Base-by-base conservation (phyloP, 495 filamentous ascomycete species). In the Penicillium crystallinum region DNA sequence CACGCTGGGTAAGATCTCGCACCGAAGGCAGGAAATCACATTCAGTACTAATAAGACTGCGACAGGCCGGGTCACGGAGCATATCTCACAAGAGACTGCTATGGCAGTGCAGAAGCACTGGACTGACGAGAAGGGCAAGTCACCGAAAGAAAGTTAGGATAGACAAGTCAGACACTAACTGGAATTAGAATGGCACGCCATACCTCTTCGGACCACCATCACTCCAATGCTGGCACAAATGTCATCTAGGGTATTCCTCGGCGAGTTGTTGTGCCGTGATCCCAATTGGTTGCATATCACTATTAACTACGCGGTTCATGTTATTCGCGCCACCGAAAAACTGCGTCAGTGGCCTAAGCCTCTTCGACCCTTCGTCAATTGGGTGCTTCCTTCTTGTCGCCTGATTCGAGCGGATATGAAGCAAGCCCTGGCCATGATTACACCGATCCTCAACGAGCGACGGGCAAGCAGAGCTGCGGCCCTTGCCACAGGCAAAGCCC, bases 221-320 rank as follows among this genome's bases (percentile, higher is more conserved):
- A 48, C 49, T 3, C 29, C 44, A 11, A 69, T 81, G 6, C 72
- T 84, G 6, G 77, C 77, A 19, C 71, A 67, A 10, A 58, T 79
- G 12, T 77, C 79, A 0, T 75, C 77, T 29, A 61, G 74, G 10
- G 60, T 78, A 6, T 82, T 82, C 40, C 69, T 81, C 41, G 80
- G 79, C 15, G 47, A 61, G 0, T 63, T 73, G n/a, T 48, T 81
- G 11, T 77, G 75, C 49, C 70, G 74, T 10, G 60, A 75, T 7
- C 69, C 74, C 39, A 73, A 77, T 18, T 85, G 82, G 66, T 56
- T 80, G 5, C 55, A 70, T 4, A 65, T 71, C 11, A 73, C 76
- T 6, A 70, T 78, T 44, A 70, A 67, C 18, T 83, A 77, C 54
- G 79, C 81, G 0, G 25, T 78, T 8, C 67, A 78, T 39, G 35